phyloP scores from a whole-genome alignment of 495 filamentous ascomycete genomes.

The Annulohypoxylon maeteangense region DNA sequence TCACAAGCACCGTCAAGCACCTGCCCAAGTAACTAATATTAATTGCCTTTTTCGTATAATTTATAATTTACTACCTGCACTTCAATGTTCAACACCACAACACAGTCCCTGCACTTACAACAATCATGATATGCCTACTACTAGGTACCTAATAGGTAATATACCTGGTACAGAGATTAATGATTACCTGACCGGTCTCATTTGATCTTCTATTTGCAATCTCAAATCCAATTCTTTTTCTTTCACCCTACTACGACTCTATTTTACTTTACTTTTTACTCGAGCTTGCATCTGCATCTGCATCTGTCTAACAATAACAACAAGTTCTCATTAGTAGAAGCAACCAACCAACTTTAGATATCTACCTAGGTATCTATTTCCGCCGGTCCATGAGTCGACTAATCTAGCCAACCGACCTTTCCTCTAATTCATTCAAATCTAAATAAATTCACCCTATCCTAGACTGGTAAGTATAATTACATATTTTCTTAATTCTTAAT shows the following conservation, averaged over 20 bases:
- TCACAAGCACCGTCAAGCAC: neutral
- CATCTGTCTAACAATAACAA: neutral
- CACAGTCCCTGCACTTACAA: conserved; percentile 17
- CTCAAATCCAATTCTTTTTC: neutral
- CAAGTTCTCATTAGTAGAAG: neutral
- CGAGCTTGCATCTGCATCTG: neutral
- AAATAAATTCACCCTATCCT: neutral
- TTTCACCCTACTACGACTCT: neutral
- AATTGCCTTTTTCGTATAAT: conserved; percentile 28
- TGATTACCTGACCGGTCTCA: neutral
- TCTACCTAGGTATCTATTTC: neutral
- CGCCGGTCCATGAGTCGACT: conserved; percentile 18
- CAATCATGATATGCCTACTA: neutral
- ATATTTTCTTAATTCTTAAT: neutral
- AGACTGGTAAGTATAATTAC: conserved; percentile 26
- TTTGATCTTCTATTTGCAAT: conserved; percentile 7
- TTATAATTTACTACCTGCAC: neutral
- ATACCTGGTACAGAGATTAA: too few relatives aligned
- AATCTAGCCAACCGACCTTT: conserved; percentile 12
- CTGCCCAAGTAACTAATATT: conserved; percentile 15
- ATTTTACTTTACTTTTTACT: neutral
- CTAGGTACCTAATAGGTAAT: neutral
- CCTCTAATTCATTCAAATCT: conserved; percentile 4
- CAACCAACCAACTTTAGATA: neutral
- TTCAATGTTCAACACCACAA: neutral